Evolutionary conservation across 805 yeast species (phyloP).

Genomic region (Pichia cabralensis): DNA sequence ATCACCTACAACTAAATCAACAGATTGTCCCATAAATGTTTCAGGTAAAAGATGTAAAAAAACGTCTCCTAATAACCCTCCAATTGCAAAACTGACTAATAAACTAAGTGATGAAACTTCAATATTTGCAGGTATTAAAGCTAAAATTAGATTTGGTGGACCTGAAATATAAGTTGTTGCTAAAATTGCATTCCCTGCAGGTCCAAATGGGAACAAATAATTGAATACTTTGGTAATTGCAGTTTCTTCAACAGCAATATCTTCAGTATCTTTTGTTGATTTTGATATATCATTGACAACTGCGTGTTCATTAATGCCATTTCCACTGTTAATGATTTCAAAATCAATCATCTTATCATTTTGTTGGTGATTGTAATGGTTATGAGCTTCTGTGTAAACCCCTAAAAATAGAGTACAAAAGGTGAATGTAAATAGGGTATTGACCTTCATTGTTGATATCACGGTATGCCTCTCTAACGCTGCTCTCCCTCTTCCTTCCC

Average conservation of each 20-base stretch:
- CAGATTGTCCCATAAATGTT: slow-evolving; percentile 44
- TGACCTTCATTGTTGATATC: too few relatives aligned
- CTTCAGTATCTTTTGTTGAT: too few relatives aligned
- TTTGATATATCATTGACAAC: too few relatives aligned
- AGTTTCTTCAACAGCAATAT: not conserved
- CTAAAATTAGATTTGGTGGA: slow-evolving; percentile 49
- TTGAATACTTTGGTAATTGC: slow-evolving; percentile 30
- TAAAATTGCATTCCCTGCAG: slow-evolving; percentile 51
- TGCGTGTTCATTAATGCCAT: too few relatives aligned
- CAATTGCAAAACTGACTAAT: slow-evolving; percentile 64
- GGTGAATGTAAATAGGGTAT: too few relatives aligned
- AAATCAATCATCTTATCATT: too few relatives aligned
- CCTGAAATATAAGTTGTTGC: slow-evolving; percentile 59
- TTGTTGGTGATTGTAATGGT: too few relatives aligned
- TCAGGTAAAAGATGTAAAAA: slow-evolving; percentile 66
- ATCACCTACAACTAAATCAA: slow-evolving; percentile 24
- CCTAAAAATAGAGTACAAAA: too few relatives aligned
- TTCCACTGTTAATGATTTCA: too few relatives aligned
- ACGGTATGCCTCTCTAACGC: too few relatives aligned
- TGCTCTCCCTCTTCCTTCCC: too few relatives aligned
- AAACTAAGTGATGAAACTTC: slow-evolving; percentile 39
- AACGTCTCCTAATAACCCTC: slow-evolving; percentile 68
- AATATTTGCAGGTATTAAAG: slow-evolving; percentile 47
- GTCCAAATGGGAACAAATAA: slow-evolving; percentile 40
- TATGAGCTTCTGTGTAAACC: too few relatives aligned